phyloP scores from a whole-genome alignment of 106 monocot genomes.

The Allium fistulosum region DNA sequence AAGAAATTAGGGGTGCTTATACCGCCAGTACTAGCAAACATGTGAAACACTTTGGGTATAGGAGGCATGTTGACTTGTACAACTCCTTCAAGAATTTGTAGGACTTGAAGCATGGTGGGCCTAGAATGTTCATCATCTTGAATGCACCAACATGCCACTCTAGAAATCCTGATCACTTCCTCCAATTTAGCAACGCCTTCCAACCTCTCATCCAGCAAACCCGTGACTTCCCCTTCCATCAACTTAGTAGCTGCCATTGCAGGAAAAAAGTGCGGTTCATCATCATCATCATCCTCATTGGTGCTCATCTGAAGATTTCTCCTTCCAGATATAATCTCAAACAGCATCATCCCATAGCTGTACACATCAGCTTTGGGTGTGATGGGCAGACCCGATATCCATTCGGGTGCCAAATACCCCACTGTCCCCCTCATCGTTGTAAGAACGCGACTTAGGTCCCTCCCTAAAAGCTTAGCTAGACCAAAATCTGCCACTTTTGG shows the following conservation, averaged over 20 bases:
- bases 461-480: not conserved
- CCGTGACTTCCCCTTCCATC: not conserved
- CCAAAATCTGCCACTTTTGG: not conserved
- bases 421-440: not conserved
- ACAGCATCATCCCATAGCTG: not conserved
- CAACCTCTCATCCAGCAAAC: not conserved
- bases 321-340: not conserved
- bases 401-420: not conserved
- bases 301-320: not conserved
- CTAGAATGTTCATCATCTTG: not conserved
- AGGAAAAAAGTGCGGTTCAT: not conserved
- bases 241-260: not conserved
- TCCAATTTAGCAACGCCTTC: slow-evolving; percentile 1
- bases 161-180: not conserved
- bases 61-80: not conserved
- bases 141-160: not conserved
- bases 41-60: not conserved
- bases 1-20: not conserved
- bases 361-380: not conserved
- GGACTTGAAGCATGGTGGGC: not conserved
- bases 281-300: not conserved
- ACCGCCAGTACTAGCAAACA: not conserved
- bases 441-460: not conserved
- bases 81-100: not conserved
- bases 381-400: not conserved